Conservation (phyloP, 768 basidiomycete species). For the Pulveroboletus sp. region DNA sequence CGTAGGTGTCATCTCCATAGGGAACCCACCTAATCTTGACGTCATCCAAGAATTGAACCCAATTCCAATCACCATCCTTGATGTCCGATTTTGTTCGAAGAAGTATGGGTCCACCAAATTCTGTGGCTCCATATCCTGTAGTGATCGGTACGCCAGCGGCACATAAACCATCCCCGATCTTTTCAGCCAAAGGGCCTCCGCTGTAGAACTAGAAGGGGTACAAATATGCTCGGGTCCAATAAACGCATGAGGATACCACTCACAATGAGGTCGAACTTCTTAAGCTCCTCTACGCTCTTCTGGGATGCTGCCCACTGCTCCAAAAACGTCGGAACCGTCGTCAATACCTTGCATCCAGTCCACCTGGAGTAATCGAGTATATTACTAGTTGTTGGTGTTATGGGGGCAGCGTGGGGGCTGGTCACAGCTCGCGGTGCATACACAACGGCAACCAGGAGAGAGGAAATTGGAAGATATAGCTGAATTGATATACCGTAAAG, state of each 20-base stretch:
- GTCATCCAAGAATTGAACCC: slow-evolving; percentile 4
- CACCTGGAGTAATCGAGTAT: slow-evolving; percentile 12
- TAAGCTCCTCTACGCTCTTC: slow-evolving; percentile 15
- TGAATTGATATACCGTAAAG: slow-evolving; percentile 30
- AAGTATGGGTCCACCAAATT: slow-evolving; percentile 10
- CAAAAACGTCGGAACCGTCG: slow-evolving; percentile 19
- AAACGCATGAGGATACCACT: neutral
- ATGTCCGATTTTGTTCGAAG: slow-evolving; percentile 1
- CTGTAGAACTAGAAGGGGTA: neutral
- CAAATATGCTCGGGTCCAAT: neutral
- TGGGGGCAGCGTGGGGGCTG: slow-evolving; percentile 6
- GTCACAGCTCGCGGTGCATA: slow-evolving; percentile 29
- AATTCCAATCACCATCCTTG: slow-evolving; percentile 17
- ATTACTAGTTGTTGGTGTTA: slow-evolving; percentile 18
- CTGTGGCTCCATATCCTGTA: slow-evolving; percentile 18
- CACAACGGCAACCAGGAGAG: slow-evolving; percentile 22
- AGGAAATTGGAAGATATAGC: slow-evolving; percentile 28
- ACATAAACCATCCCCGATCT: slow-evolving; percentile 12
- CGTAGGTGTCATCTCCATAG: slow-evolving; percentile 30
- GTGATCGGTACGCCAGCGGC: slow-evolving; percentile 14
- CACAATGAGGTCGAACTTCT: slow-evolving; percentile 15
- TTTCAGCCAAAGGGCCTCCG: slow-evolving; percentile 13
- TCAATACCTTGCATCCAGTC: slow-evolving; percentile 7
- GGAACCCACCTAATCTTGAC: slow-evolving; percentile 29
- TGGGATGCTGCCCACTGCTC: slow-evolving; percentile 8